Evolutionary conservation across 1,139 yeast genomes (phyloP).

Genomic region (Sugiyamaella japonica): DNA sequence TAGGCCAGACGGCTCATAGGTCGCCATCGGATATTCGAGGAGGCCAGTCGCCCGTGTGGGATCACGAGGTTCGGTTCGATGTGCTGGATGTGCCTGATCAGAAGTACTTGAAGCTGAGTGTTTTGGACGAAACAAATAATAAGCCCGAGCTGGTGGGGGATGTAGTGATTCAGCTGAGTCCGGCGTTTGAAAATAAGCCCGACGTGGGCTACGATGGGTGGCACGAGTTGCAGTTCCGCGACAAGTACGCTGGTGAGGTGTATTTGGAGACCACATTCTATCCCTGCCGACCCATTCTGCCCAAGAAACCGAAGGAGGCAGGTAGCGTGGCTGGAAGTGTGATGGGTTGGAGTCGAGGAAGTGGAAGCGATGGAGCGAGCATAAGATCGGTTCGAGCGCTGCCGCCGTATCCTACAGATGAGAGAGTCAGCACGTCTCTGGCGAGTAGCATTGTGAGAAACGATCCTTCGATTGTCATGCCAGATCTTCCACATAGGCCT

Average conservation of each 20-base stretch:
- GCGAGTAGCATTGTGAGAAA: not conserved
- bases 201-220: slow-evolving; percentile 84
- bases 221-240: slow-evolving; percentile 69
- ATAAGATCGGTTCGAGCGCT: slow-evolving; percentile 11
- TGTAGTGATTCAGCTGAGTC: slow-evolving; percentile 71
- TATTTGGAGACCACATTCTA: slow-evolving; percentile 91
- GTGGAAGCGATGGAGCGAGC: not conserved
- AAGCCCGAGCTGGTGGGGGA: slow-evolving; percentile 87
- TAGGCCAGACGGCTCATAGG: slow-evolving; percentile 77
- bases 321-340: not conserved
- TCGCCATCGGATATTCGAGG: slow-evolving; percentile 76
- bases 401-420: slow-evolving; percentile 14
- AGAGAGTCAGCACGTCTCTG: not conserved
- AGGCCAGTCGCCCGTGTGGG: slow-evolving; percentile 90
- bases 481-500: slow-evolving; percentile 12
- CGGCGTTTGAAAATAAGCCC: slow-evolving; percentile 59
- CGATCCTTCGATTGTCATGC: slow-evolving; percentile 2
- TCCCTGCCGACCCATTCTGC: slow-evolving; percentile 45
- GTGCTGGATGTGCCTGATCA: slow-evolving; percentile 45
- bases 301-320: slow-evolving; percentile 24
- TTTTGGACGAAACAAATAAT: slow-evolving; percentile 82
- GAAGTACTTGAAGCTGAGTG: slow-evolving; percentile 66
- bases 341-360: not conserved
- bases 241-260: slow-evolving; percentile 84
- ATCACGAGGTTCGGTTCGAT: slow-evolving; percentile 73